Percentiles rank a stretch among this genome's conserved stretches.
phyloP scores from a whole-genome alignment of 1,284 basidiomycete species.

The Sphaerobolus stellatus region DNA sequence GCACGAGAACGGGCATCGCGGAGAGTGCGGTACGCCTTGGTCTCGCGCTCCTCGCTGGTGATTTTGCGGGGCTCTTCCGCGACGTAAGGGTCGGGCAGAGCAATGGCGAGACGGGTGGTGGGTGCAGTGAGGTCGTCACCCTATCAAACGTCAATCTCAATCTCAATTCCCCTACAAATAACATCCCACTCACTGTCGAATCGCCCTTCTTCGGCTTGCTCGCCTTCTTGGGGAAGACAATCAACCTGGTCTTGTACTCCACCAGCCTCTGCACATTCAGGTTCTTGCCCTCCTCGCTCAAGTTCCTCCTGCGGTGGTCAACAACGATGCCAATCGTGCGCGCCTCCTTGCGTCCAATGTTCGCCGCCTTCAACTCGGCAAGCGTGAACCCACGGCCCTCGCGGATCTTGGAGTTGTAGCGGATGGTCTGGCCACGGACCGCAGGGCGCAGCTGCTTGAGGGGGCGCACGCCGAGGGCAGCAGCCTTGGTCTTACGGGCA shows the following conservation, averaged over 20 bases:
- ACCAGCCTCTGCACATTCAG: slow-evolving; percentile 94
- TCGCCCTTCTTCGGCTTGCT: slow-evolving; percentile 96
- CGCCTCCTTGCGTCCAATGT: slow-evolving; percentile 93
- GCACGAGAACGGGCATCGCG: slow-evolving; percentile 83
- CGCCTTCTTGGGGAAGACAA: slow-evolving; percentile 95
- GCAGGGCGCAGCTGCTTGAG: slow-evolving; percentile 93
- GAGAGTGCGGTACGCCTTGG: slow-evolving; percentile 87
- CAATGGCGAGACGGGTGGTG: slow-evolving; percentile 71
- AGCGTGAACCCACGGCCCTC: slow-evolving; percentile 97
- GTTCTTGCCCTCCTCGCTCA: slow-evolving; percentile 96
- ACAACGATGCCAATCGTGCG: slow-evolving; percentile 92
- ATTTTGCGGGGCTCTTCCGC: slow-evolving; percentile 93
- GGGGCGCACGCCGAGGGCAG: slow-evolving; percentile 90
- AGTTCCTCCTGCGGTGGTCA: slow-evolving; percentile 96
- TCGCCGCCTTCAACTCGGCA: slow-evolving; percentile 95
- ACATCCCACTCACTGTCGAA: slow-evolving; percentile 65
- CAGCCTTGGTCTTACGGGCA: slow-evolving; percentile 91
- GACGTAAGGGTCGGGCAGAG: slow-evolving; percentile 67
- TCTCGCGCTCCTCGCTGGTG: slow-evolving; percentile 87
- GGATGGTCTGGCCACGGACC: slow-evolving; percentile 94
- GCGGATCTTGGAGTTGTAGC: slow-evolving; percentile 98
- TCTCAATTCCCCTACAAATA: neutral
- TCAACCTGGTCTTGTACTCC: slow-evolving; percentile 85
- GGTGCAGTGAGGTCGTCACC: slow-evolving; percentile 82
- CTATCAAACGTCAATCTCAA: slow-evolving; percentile 38